Conservation (phyloP, 331 rosid species). For the Rosa hybrid region DNA sequence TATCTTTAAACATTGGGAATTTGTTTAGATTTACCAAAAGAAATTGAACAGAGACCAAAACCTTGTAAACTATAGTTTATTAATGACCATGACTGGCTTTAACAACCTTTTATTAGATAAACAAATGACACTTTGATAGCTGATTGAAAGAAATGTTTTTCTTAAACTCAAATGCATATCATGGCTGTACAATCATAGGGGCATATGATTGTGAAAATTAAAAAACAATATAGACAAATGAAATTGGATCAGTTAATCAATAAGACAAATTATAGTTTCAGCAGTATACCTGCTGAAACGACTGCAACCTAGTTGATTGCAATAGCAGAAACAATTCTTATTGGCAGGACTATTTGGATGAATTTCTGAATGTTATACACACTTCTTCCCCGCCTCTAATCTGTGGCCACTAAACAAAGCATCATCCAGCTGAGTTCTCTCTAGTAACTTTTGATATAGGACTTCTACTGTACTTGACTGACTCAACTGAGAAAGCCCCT, state of each 20-base stretch:
- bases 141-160: neutral
- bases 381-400: slow-evolving; percentile 41
- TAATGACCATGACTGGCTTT: neutral
- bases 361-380: slow-evolving; percentile 35
- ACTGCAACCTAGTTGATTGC: neutral
- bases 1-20: neutral
- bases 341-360: slow-evolving; percentile 32
- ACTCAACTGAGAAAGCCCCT: neutral
- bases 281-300: slow-evolving; percentile 15
- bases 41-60: neutral
- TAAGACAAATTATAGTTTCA: no score
- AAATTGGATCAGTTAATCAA: neutral
- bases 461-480: neutral
- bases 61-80: neutral
- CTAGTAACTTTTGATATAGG: neutral
- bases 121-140: neutral
- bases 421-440: slow-evolving; percentile 32
- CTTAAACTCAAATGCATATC: neutral
- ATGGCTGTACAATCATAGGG: neutral
- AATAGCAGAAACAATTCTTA: slow-evolving; percentile 24
- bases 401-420: slow-evolving; percentile 28
- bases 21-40: neutral
- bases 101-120: neutral
- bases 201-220: neutral
- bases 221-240: neutral